Percentiles rank a stretch among this genome's conserved stretches.
Evolutionary conservation across 208 protist species (phyloP).

Genomic region (Wallacemonas rigidus): DNA sequence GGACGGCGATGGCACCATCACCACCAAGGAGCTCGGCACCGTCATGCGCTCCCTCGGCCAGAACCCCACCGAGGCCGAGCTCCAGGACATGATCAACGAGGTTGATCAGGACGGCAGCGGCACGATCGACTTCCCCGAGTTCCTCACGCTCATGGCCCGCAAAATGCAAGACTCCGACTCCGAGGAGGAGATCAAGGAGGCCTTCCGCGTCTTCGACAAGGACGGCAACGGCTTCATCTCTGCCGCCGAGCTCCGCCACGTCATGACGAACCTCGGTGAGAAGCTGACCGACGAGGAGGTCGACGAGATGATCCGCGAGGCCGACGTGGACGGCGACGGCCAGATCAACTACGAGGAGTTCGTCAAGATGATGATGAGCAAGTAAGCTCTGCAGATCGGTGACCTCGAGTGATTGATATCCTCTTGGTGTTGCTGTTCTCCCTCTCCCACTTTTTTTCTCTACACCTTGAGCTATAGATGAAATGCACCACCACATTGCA

Average conservation of each 20-base stretch:
- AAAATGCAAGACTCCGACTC: constrained; percentile 93
- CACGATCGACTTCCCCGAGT: constrained; percentile 97
- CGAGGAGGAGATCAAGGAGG: constrained; percentile 95
- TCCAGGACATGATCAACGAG: constrained; percentile 98
- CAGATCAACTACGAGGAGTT: constrained; percentile 89
- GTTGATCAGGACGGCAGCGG: constrained; percentile 95
- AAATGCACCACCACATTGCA: too few species aligned
- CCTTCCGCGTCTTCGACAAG: constrained; percentile 96
- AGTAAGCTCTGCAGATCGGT: constrained; percentile 19
- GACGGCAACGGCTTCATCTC: constrained; percentile 95
- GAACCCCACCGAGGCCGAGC: constrained; percentile 95
- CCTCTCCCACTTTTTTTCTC: neutral
- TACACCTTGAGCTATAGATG: neutral
- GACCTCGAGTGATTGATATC: too few species aligned
- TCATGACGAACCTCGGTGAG: constrained; percentile 95
- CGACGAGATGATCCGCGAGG: constrained; percentile 90
- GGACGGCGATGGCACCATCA: constrained; percentile 98
- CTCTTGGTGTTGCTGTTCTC: too few species aligned
- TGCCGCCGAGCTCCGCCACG: constrained; percentile 93
- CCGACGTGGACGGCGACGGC: constrained; percentile 84
- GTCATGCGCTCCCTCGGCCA: constrained; percentile 99
- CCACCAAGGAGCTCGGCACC: constrained; percentile 98
- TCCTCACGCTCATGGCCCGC: constrained; percentile 82
- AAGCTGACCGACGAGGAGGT: constrained; percentile 94
- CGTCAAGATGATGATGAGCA: constrained; percentile 88